Base-by-base conservation (phyloP, 1,284 basidiomycete genomes). In the Tilletia horrida region DNA sequence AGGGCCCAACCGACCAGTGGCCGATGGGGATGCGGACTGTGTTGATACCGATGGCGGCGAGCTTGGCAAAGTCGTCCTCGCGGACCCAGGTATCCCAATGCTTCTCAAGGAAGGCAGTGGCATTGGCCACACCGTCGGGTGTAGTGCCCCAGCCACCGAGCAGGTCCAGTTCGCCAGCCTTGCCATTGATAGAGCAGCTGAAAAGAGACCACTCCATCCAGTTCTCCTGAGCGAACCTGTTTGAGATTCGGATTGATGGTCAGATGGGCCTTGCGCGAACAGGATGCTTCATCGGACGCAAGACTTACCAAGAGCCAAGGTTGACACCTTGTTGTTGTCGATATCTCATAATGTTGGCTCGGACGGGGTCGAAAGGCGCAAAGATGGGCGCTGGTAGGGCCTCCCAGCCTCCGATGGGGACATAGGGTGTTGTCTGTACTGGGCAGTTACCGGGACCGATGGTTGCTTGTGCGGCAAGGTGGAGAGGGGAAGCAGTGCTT, bases 171-270 rank as follows among this genome's bases (percentile, higher is more conserved):
- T 85, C 84, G 2, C 89, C 86, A 1, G 83, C 74, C 73, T 86
- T 84, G 21, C 83, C 75, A 3, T 85, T 88, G 27, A 84, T 79
- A 2, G 90, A 89, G 68, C 88, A 90, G 1, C 80, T 78, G 77
- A 90, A 91, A 42, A 90, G 73, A 50, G 88, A 88, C 3, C 88
- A 87, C 6, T 87, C 87, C 88, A 91, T 90, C 90, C 90, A 91
- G 35, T 85, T 83, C 78, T 91, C 90, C 66, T 88, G 87, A 0
- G 90, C 89, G 74, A 91, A 90, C 89, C 89, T 89, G 67, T 14
- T 11, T 9, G 1, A 21, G n/a, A 45, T 9, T 11, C 21, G 3
- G 14, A 23, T 52, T 14, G 23, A 29, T 18, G 27, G 50, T 55
- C 47, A 72, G 45, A 14, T n/a, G 21, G 61, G 18, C 48, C 14